Evolutionary conservation across 169 alveolate genomes (phyloP).

Genomic region (Babesia gibsoni): DNA sequence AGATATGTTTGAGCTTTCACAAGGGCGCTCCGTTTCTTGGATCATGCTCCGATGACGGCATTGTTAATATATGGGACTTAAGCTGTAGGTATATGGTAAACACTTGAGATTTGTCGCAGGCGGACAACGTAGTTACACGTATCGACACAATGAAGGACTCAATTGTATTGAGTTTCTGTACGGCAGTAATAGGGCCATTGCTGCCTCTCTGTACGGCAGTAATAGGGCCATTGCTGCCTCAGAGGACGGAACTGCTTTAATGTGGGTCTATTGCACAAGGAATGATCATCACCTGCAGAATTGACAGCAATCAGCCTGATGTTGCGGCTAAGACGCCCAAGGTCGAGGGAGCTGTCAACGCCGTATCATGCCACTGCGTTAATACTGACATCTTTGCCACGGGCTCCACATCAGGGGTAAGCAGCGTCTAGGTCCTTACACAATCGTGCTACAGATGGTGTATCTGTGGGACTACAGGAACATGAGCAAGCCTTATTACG

Average conservation of each 20-base stretch:
- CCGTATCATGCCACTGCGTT: slow-evolving; percentile 27
- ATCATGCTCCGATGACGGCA: slow-evolving; percentile 61
- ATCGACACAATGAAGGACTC: slow-evolving; percentile 31
- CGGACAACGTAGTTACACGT: slow-evolving; percentile 11
- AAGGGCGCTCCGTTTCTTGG: slow-evolving; percentile 22
- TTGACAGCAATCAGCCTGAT: not conserved
- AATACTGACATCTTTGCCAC: slow-evolving; percentile 57
- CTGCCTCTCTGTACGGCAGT: slow-evolving; percentile 32
- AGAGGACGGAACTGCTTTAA: slow-evolving; percentile 55
- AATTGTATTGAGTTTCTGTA: slow-evolving; percentile 45
- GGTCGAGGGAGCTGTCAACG: slow-evolving; percentile 49
- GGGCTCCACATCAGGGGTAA: slow-evolving; percentile 56
- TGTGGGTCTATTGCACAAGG: slow-evolving; percentile 5
- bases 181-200: slow-evolving; percentile 10
- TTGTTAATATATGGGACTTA: slow-evolving; percentile 44
- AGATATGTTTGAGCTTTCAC: slow-evolving; percentile 58
- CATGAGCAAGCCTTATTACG: slow-evolving; percentile 30
- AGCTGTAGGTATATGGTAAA: slow-evolving; percentile 6
- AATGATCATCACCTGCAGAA: not conserved
- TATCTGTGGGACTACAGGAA: slow-evolving; percentile 61
- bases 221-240: slow-evolving; percentile 37
- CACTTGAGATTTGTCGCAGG: not conserved
- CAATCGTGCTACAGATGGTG: slow-evolving; percentile 12
- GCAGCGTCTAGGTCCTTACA: not conserved
- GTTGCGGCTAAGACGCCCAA: slow-evolving; percentile 11